Evolutionary conservation across 805 yeast species (phyloP).

Genomic region (Myxozyma sirexii): DNA sequence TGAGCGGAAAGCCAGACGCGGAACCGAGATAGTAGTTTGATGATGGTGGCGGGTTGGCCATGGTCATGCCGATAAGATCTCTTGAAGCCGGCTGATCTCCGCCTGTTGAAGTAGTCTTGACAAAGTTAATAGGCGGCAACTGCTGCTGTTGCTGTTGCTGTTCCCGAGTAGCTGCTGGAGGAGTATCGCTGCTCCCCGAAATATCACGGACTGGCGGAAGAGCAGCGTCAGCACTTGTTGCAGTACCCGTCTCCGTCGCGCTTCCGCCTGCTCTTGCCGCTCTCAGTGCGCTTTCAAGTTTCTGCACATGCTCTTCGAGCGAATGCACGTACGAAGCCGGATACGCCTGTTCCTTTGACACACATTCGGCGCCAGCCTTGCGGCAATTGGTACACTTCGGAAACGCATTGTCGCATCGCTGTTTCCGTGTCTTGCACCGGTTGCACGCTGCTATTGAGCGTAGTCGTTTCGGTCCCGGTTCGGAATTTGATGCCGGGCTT

Average conservation of each 20-base stretch:
- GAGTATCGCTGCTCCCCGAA: neutral
- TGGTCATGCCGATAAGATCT: constrained; percentile 21
- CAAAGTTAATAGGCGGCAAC: constrained; percentile 26
- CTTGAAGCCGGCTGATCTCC: constrained; percentile 23
- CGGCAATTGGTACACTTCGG: constrained; percentile 64
- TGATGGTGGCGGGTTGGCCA: constrained; percentile 14
- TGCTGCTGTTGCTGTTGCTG: constrained; percentile 5
- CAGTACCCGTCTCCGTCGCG: neutral
- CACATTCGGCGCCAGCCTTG: constrained; percentile 69
- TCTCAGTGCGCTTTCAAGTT: constrained; percentile 20
- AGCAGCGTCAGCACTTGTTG: neutral
- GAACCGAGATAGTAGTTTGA: constrained; percentile 28
- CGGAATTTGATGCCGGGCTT: neutral
- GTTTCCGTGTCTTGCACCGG: constrained; percentile 69
- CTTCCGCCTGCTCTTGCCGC: neutral
- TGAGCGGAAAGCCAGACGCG: constrained; percentile 31
- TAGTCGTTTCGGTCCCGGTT: constrained; percentile 17
- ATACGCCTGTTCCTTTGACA: constrained; percentile 40
- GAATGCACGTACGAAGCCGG: constrained; percentile 32
- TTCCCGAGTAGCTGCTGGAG: constrained; percentile 1
- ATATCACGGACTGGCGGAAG: neutral
- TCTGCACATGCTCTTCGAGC: constrained; percentile 25
- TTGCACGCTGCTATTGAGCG: constrained; percentile 78
- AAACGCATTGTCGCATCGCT: constrained; percentile 65
- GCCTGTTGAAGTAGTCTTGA: constrained; percentile 17